Evolutionary conservation across 1,284 basidiomycete genomes (phyloP), one percentile per base, ranked within the genome.

Genomic region (Inonotus hispidus): DNA sequence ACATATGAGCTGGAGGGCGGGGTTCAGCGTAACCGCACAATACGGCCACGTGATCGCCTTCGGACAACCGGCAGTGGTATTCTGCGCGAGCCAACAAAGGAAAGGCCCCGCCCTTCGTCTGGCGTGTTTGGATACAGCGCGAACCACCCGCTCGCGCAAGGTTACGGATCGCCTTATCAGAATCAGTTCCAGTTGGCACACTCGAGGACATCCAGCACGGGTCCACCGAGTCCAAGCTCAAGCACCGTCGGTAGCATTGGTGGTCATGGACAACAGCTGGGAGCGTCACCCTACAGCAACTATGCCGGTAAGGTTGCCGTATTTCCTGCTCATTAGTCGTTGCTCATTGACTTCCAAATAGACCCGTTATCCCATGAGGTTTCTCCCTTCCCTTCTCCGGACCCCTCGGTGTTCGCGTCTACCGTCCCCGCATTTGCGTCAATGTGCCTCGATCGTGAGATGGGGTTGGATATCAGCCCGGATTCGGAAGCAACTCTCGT

Each of bases 161-260:
- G 7, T n/a, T 52, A 32, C 32, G 25, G 27, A 2, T 52, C 49
- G 10, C 49, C 25, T 2, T 35, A 29, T 35, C 49, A 52, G 13
- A 7, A 7, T 35, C 49, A 52, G 16, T 52, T 52, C 29, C 49
- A 52, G 29, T 27, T 11, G 32, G 25, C 45, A 69, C 19, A 78
- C 77, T 65, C 75, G 74, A 37, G 76, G 77, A 85, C 85, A 37
- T 83, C 84, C 0, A 82, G 83, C 1, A 85, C 86, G 0, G 85
- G 85, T 1, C 74, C 83, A 58, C 78, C 79, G 10, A 76, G 70
- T 55, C 84, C 85, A 2, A 79, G 76, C 27, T 45, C 59, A 2
- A 55, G 59, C 39, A 60, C 49, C 2, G 53, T 55, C 14, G 45
- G 56, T 14, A 47, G 56, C 56, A 25, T 49, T 23, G 32, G 39